Percentiles rank a stretch among this genome's conserved stretches.
phyloP scores from a whole-genome alignment of 2,329 filamentous ascomycete genomes.

The Pestalotiopsis sp. region DNA sequence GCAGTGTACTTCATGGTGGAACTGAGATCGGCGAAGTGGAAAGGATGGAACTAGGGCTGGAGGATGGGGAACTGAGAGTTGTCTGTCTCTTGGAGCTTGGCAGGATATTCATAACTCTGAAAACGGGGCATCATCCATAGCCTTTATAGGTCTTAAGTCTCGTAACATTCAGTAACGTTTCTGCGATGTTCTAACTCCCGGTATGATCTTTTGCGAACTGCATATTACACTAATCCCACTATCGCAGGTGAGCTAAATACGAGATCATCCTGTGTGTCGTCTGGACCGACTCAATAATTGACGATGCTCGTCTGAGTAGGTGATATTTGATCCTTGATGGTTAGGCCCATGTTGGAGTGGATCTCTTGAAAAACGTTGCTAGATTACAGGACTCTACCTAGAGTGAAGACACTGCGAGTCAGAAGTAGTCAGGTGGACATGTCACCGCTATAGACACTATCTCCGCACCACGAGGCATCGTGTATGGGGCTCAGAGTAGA shows the following conservation, averaged over 20 bases:
- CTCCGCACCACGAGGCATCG: neutral
- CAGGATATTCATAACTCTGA: neutral
- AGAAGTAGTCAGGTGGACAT: neutral
- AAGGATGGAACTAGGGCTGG: neutral
- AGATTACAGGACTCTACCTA: neutral
- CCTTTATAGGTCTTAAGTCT: neutral
- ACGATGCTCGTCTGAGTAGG: neutral
- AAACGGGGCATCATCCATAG: neutral
- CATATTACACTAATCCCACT: neutral
- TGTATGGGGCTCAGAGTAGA: neutral
- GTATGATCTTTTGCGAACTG: neutral
- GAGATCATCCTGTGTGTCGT: neutral
- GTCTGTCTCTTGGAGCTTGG: neutral
- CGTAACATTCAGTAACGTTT: neutral
- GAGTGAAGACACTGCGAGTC: neutral
- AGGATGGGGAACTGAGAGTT: neutral
- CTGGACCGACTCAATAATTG: neutral
- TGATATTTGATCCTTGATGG: neutral
- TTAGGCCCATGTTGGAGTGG: neutral
- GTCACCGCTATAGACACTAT: neutral
- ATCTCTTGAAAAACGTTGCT: neutral
- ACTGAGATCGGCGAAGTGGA: neutral
- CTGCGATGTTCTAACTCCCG: neutral
- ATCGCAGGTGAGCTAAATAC: neutral
- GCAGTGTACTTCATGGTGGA: conserved; percentile 49